phyloP scores from a whole-genome alignment of 2,329 filamentous ascomycete species.

The Diaporthe sp. region DNA sequence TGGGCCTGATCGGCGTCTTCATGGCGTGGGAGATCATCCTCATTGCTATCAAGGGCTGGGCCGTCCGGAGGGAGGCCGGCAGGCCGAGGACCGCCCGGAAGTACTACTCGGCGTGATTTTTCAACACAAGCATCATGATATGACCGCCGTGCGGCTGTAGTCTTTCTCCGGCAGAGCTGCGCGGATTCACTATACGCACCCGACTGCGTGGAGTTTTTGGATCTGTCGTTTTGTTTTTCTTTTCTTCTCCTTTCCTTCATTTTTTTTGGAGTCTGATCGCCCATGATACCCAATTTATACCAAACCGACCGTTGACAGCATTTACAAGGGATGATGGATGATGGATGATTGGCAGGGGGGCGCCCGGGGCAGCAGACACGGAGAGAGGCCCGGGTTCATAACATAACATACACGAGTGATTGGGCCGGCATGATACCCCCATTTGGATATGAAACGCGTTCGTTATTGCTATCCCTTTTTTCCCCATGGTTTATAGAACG shows the following conservation, averaged over 20 bases:
- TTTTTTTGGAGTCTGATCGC: slow-evolving; percentile 23
- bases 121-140: not conserved
- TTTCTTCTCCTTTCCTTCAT: not conserved
- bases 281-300: slow-evolving; percentile 40
- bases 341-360: not conserved
- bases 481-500: not conserved
- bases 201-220: not conserved
- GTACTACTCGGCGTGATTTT: slow-evolving; percentile 29
- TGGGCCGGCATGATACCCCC: slow-evolving; percentile 28
- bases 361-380: not conserved
- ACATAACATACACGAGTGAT: slow-evolving; percentile 3
- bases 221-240: not conserved
- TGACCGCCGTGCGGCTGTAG: not conserved
- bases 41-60: slow-evolving; percentile 91
- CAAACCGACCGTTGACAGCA: slow-evolving; percentile 24
- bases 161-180: not conserved
- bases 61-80: slow-evolving; percentile 62
- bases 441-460: slow-evolving; percentile 22
- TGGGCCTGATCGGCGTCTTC: slow-evolving; percentile 84
- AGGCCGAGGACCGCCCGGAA: slow-evolving; percentile 29
- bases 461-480: not conserved
- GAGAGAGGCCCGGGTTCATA: not conserved
- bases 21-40: slow-evolving; percentile 87
- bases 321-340: slow-evolving; percentile 21
- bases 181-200: not conserved